Percentiles rank a stretch among this genome's conserved stretches.
These are phyloP conservation scores for Sarocladium kiliense DNA, from an alignment of 2,329 filamentous ascomycete genomes.

Conservation along the genomic window DNA sequence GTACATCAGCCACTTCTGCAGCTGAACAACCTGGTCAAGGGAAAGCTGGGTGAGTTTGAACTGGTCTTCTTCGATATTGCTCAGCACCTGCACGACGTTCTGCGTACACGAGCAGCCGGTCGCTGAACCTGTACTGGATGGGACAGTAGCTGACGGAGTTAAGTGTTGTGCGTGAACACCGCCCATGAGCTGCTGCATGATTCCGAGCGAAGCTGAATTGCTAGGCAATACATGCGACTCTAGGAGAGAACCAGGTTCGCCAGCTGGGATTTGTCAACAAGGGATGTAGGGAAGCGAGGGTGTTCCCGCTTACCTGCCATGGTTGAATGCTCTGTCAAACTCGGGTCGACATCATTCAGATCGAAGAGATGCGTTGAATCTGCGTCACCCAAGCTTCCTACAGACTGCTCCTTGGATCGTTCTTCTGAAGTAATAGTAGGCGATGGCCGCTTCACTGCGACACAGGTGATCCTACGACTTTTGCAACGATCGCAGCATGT, in stretches of 20 bases:
- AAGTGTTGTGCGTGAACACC: neutral
- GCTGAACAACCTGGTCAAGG: neutral
- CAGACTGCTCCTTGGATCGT: too few relatives aligned
- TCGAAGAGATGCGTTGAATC: too few relatives aligned
- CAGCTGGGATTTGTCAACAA: neutral
- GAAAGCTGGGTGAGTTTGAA: neutral
- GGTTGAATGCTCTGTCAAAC: neutral
- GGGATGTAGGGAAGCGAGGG: neutral
- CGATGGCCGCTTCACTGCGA: neutral
- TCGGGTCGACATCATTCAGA: neutral
- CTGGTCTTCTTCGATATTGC: neutral
- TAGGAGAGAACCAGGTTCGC: neutral
- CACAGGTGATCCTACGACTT: neutral
- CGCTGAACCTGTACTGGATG: neutral
- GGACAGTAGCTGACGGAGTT: neutral
- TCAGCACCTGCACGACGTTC: neutral
- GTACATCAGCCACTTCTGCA: neutral
- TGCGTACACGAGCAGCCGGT: neutral
- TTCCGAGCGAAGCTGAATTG: neutral
- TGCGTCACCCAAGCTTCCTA: too few relatives aligned
- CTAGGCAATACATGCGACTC: neutral
- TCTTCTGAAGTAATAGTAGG: neutral
- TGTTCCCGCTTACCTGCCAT: neutral
- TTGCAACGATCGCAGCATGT: neutral
- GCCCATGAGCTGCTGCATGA: neutral